Base-by-base conservation (phyloP, 2,329 filamentous ascomycete genomes). In the Penicillium digitatum region DNA sequence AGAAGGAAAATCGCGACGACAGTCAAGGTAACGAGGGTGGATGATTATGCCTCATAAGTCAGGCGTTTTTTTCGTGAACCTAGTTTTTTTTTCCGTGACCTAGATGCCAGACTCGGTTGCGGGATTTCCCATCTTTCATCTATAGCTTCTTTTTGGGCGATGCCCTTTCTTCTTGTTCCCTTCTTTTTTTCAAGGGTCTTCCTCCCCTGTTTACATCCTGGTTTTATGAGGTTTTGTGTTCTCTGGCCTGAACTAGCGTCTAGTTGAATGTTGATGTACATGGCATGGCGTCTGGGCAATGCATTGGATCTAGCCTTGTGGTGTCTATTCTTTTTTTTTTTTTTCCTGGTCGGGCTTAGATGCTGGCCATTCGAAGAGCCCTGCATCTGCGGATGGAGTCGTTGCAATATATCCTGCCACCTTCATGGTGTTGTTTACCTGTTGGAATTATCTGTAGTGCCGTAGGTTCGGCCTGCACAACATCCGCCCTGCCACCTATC, bases 1-100 rank as follows among this genome's bases (percentile, higher is more conserved):
- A 70, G 49, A 69, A 70, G 53, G 66, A 73, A 53, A 70, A 71
- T 35, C 61, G 61, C 48, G 62, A 62, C 34, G 60, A 69, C 24
- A 66, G 59, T 44, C 57, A 64, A 47, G 58, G 57, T 20, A 61
- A 64, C 20, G 61, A 65, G 50, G 60, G 61, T 40, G 54, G 56
- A 58, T 64, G 44, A 63, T 47, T 39, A 31, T 46, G 42, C 22
- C 51, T 44, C 42, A 52, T 35, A 48, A 55, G 48, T 55, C 38
- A 35, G 50, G 51, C 57, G 35, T 48, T 44, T 44, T 48, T 44
- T 48, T 57, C 40, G 35, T 48, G 48, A 54, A 37, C 55, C 43
- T 35, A 48, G 46, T 57, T 44, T 59, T 48, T 40, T 42, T 54
- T 54, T 47, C 37, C 31, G 38, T 45, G 46, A 42, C 45, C 52